Percentiles rank a stretch among this genome's conserved stretches.
Evolutionary conservation across 495 filamentous ascomycete species (phyloP).

Genomic region (Penicillium mononematosum): DNA sequence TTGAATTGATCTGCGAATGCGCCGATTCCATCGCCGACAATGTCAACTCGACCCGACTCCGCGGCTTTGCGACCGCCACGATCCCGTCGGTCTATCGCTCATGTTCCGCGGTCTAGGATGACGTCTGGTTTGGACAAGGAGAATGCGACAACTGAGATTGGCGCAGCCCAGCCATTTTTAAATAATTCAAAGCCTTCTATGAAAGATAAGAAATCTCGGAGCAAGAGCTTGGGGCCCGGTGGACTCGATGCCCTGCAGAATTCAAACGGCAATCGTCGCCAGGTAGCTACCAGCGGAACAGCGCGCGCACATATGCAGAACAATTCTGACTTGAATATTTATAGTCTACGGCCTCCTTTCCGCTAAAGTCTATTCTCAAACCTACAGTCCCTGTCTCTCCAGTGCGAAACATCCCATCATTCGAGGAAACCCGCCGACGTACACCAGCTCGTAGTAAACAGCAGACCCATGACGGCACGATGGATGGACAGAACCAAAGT

Average conservation of each 20-base stretch:
- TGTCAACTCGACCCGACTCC: conserved; percentile 43
- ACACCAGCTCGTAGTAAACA: conserved; percentile 36
- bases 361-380: conserved; percentile 80
- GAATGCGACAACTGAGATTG: conserved; percentile 66
- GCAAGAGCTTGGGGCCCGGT: conserved; percentile 92
- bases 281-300: conserved; percentile 50
- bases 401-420: conserved; percentile 58
- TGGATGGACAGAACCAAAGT: conserved; percentile 14
- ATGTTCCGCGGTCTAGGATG: conserved; percentile 55
- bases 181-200: conserved; percentile 35
- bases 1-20: conserved; percentile 14
- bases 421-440: conserved; percentile 45
- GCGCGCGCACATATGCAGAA: conserved; percentile 6
- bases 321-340: conserved; percentile 5
- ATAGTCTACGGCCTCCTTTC: conserved; percentile 55
- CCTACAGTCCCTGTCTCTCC: conserved; percentile 69
- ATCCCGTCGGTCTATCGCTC: conserved; percentile 76
- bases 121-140: conserved; percentile 59
- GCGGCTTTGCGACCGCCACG: conserved; percentile 46
- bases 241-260: conserved; percentile 79
- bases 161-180: conserved; percentile 31
- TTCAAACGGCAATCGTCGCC: conserved; percentile 75
- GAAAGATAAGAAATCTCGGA: conserved; percentile 74
- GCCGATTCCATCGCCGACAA: conserved; percentile 15
- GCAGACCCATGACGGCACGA: conserved; percentile 24